Conservation (phyloP, 2,329 filamentous ascomycete species). For the Exserohilum turcica region DNA sequence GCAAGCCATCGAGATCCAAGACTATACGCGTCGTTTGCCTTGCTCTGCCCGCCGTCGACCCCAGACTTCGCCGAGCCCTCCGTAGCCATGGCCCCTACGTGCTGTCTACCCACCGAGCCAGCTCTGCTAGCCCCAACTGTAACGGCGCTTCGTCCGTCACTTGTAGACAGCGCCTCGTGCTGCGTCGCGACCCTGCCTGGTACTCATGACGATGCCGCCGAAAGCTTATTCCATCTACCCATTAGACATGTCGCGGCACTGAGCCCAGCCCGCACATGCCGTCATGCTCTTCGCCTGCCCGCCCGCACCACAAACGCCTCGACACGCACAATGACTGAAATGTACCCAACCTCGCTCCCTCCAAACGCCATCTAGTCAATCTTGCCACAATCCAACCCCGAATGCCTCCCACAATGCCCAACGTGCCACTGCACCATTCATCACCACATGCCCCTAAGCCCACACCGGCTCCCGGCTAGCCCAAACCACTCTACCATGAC, state of each 20-base stretch:
- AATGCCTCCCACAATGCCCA: conserved; percentile 2
- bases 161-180: neutral
- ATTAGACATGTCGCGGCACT: neutral
- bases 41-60: conserved; percentile 5
- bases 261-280: conserved; percentile 9
- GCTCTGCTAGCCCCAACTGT: too few species aligned
- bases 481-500: conserved; percentile 1
- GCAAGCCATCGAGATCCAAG: conserved; percentile 15
- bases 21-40: conserved; percentile 9
- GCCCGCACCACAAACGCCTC: neutral
- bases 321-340: neutral
- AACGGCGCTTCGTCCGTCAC: too few species aligned
- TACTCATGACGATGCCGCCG: neutral
- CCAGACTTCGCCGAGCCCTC: conserved; percentile 1
- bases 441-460: conserved; percentile 10
- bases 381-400: neutral
- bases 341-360: neutral
- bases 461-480: neutral
- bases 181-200: neutral
- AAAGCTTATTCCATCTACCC: neutral
- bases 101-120: too few species aligned
- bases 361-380: too few species aligned
- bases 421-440: conserved; percentile 17
- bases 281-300: conserved; percentile 7
- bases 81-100: neutral